These are phyloP conservation scores for Mrakia frigida DNA, from an alignment of 768 basidiomycete genomes.

Conservation along the genomic window DNA sequence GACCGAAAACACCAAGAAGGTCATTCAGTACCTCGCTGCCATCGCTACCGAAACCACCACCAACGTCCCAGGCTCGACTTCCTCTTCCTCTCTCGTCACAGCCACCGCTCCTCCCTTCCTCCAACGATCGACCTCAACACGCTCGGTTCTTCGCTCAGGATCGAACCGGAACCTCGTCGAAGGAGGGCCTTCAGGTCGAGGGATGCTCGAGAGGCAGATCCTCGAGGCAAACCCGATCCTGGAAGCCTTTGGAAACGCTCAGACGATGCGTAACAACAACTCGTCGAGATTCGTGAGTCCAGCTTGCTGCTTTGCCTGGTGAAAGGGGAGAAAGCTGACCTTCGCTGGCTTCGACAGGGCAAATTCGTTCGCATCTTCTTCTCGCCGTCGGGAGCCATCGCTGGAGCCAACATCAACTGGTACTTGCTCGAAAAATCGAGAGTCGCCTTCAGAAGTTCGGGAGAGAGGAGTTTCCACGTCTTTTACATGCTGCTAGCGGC, in stretches of 20 bases:
- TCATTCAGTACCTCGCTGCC: constrained; percentile 96
- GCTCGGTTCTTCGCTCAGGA: constrained; percentile 44
- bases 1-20: constrained; percentile 96
- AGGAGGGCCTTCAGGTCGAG: not conserved
- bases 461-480: constrained; percentile 91
- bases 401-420: constrained; percentile 98
- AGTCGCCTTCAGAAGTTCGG: constrained; percentile 78
- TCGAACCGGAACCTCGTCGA: constrained; percentile 16
- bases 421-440: constrained; percentile 96
- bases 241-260: constrained; percentile 97
- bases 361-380: constrained; percentile 97
- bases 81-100: constrained; percentile 37
- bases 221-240: constrained; percentile 95
- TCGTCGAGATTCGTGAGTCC: constrained; percentile 77
- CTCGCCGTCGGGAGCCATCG: constrained; percentile 84
- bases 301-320: not conserved
- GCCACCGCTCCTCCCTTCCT: constrained; percentile 43
- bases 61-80: constrained; percentile 36
- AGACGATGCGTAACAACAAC: constrained; percentile 96
- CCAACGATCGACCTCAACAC: constrained; percentile 51
- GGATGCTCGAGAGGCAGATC: constrained; percentile 90
- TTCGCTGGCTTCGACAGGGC: constrained; percentile 48
- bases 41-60: constrained; percentile 67
- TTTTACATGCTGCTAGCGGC: constrained; percentile 79
- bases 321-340: not conserved